These are phyloP conservation scores for Diplodia seriata DNA, from an alignment of 2,329 filamentous ascomycete genomes.

Conservation along the genomic window DNA sequence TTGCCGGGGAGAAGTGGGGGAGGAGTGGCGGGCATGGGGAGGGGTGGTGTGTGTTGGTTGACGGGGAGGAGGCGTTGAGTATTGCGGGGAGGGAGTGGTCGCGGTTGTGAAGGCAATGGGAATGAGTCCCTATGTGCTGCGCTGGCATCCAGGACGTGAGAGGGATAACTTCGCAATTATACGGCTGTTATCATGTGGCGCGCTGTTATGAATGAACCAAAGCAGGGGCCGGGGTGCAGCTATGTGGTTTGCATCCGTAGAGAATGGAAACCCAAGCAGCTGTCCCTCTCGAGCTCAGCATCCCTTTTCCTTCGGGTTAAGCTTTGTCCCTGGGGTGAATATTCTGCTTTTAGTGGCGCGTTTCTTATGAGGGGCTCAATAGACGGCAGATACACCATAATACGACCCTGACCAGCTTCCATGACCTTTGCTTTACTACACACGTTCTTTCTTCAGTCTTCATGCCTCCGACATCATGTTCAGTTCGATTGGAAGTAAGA, in stretches of 20 bases:
- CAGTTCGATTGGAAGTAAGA: not conserved
- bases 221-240: too few species aligned
- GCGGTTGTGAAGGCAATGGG: not conserved
- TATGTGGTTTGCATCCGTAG: too few species aligned
- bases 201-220: too few species aligned
- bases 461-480: not conserved
- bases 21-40: conserved; percentile 43
- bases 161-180: too few species aligned
- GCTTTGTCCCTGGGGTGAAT: too few species aligned
- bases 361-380: too few species aligned
- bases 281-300: not conserved
- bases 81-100: conserved; percentile 45
- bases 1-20: conserved; percentile 58
- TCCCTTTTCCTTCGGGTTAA: not conserved
- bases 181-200: too few species aligned
- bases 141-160: too few species aligned
- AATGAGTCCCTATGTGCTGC: too few species aligned
- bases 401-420: not conserved
- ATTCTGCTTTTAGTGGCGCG: too few species aligned
- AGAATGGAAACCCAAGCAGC: not conserved
- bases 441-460: not conserved
- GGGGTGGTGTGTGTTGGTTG: conserved; percentile 52
- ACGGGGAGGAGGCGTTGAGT: conserved; percentile 48
- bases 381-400: too few species aligned
- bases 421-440: not conserved